A percentile compares a stretch with the other conserved stretches of the same genome.
Evolutionary conservation across 2,329 filamentous ascomycete species (phyloP).

Genomic region (Tolypocladium amazonense): DNA sequence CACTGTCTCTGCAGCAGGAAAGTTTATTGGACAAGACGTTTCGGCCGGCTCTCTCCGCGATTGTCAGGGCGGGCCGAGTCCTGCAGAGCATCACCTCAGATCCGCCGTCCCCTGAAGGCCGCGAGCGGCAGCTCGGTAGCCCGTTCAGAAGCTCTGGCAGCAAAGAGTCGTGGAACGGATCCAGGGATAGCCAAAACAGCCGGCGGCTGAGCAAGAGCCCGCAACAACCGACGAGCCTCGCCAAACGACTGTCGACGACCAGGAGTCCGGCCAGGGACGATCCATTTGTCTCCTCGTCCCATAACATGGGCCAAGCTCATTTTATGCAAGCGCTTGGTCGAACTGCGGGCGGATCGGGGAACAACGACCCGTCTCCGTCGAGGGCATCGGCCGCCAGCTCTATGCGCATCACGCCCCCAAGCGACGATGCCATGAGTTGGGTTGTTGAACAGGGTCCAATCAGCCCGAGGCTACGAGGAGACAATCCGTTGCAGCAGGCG

Average conservation of each 20-base stretch:
- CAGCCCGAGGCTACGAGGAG: conserved; percentile 22
- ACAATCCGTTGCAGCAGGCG: conserved; percentile 21
- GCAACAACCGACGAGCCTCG: conserved; percentile 9
- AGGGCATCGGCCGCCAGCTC: conserved; percentile 21
- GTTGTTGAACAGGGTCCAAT: conserved; percentile 25
- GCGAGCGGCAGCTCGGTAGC: conserved; percentile 41
- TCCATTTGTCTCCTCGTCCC: conserved; percentile 15
- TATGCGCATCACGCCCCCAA: conserved; percentile 17
- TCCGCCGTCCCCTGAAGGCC: conserved; percentile 42
- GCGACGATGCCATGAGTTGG: conserved; percentile 34
- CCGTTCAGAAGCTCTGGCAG: conserved; percentile 37
- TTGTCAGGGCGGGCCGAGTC: conserved; percentile 45
- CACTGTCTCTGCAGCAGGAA: conserved; percentile 19
- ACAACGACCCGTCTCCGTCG: conserved; percentile 4
- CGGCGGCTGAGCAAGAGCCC: conserved; percentile 20
- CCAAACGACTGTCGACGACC: conserved; percentile 4
- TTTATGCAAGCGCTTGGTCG: conserved; percentile 21
- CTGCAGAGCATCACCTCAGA: conserved; percentile 49
- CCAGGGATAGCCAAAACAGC: conserved; percentile 13
- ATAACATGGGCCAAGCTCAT: conserved; percentile 16
- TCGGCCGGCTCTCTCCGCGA: conserved; percentile 42
- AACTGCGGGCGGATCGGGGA: conserved; percentile 9
- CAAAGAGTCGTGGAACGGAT: conserved; percentile 21
- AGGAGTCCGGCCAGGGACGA: conserved; percentile 13
- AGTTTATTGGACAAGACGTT: conserved; percentile 14